Evolutionary conservation across 257 asterid genomes (phyloP), one percentile per base, ranked within the genome.

Genomic region (Scutellaria galericulata): DNA sequence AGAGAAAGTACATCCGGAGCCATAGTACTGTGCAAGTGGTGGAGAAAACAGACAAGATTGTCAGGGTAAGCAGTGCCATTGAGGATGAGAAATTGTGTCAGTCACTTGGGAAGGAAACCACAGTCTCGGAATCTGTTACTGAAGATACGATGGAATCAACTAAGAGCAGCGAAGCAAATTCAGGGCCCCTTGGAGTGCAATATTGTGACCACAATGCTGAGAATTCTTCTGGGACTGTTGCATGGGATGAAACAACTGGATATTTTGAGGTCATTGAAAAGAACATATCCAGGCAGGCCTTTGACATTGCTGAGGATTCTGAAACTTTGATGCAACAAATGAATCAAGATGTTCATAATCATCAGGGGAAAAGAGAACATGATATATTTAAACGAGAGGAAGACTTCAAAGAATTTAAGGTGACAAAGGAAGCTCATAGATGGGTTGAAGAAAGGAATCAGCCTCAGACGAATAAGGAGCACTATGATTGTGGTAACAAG

Each of bases 191-290:
- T 60, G 82, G 75, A 59, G 64, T 61, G 18, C 80, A 78, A 69
- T 53, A 69, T 40, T 37, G n/a, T 62, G 52, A 55, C 74, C 71
- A 46, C 57, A 67, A 66, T 61, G 63, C 75, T 39, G 82, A 75
- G 72, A 78, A 72, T 54, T 68, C 77, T 75, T 66, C 57, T 20
- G 75, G 73, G 24, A 71, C 65, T 75, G 86, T 78, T 77, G 87
- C 89, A 58, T 87, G 98, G 96, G 84, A 79, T 81, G 92, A 86
- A 79, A 88, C 61, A 64, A 77, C 76, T 0, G 93, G 76, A 74
- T 90, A 77, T 78, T 85, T 86, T 81, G 97, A 90, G 90, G 91
- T 87, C 70, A 73, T 78, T 65, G 93, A 84, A 71, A 78, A 86
- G 14, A 87, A 76, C 75, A 50, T 74, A 20, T 72, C 82, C 69